Base-by-base conservation (phyloP, 768 basidiomycete genomes). In the Mycena venus region DNA sequence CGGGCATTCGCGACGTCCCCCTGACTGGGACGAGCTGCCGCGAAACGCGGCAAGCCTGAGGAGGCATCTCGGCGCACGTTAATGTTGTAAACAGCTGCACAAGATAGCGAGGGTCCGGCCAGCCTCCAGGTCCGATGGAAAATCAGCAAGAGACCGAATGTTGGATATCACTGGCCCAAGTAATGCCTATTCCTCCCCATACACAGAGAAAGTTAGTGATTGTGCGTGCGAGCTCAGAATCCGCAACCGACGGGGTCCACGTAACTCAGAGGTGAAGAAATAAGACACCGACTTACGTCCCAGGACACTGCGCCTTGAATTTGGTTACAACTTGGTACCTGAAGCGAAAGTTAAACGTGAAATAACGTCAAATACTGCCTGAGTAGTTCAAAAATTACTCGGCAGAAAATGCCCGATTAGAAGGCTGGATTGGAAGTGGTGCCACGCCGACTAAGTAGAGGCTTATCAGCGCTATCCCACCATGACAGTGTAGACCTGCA, bases 221-320 rank as follows among this genome's bases (percentile, higher is more conserved):
- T 29, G 38, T 49, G 29, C n/a, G 44, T n/a, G 23, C 38, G 23
- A 27, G 25, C 34, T n/a, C 49, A 67, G 71, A 67, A 58, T 66
- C 58, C 71, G 64, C 58, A 66, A 53, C 49, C 58, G 58, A 61
- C 62, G 70, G 70, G 71, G 23, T 67, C 71, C 44, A 66, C 36
- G 58, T 59, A 65, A 56, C 62, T 71, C 51, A 63, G 51, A 70
- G 49, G 55, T 29, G 40, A 23, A 42, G 34, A 65, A 72, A 21
- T 8, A 66, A 72, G 63, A 51, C 63, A 23, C 71, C 47, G 64
- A 53, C 25, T 49, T 67, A 67, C 71, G 44, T 66, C 63, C 64
- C 70, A 56, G 51, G 60, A 12, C 60, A 12, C 42, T 6, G 31
- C 6, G 40, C 9, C n/a, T 36, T 44, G 51, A 44, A 34, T 23